Conservation (phyloP, 805 yeast species). For the Wickerhamiella nectarea region DNA sequence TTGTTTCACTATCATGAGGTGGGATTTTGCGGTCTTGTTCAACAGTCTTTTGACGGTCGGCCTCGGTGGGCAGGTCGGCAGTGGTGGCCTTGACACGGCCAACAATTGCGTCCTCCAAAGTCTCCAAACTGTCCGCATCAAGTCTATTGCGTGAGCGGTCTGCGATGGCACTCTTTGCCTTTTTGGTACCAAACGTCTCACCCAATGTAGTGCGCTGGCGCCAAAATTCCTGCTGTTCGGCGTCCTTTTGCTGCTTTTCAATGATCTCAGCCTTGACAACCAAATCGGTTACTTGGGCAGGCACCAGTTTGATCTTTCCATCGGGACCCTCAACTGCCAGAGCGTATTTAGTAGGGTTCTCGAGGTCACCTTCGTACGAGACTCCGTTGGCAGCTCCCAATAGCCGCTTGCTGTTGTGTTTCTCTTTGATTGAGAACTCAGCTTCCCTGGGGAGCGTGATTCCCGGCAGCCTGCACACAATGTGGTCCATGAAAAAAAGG, state of each 20-base stretch:
- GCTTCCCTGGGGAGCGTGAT: conserved; percentile 45
- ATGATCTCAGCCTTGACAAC: conserved; percentile 45
- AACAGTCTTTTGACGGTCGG: conserved; percentile 42
- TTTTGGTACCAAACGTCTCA: conserved; percentile 93
- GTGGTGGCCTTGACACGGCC: conserved; percentile 65
- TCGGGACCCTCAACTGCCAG: conserved; percentile 65
- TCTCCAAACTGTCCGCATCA: conserved; percentile 69
- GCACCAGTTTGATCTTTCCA: conserved; percentile 49
- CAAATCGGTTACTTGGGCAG: conserved; percentile 49
- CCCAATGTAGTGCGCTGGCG: conserved; percentile 75
- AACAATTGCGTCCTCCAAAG: conserved; percentile 64
- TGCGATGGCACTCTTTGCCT: conserved; percentile 79
- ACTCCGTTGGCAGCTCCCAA: conserved; percentile 70
- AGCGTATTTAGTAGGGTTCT: conserved; percentile 39
- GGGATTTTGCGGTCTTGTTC: conserved; percentile 76
- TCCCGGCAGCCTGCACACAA: conserved; percentile 70
- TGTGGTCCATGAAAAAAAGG: conserved; percentile 2
- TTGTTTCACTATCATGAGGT: conserved; percentile 59
- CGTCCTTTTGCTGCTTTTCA: conserved; percentile 43
- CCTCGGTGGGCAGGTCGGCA: conserved; percentile 55
- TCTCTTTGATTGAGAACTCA: conserved; percentile 41
- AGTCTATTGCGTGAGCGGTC: conserved; percentile 72
- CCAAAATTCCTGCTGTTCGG: conserved; percentile 44
- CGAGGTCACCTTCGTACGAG: conserved; percentile 50
- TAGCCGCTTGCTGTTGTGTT: conserved; percentile 33